phyloP scores from a whole-genome alignment of 225 moss, liverwort and hornwort genomes.

The Marchantia polymorpha region DNA sequence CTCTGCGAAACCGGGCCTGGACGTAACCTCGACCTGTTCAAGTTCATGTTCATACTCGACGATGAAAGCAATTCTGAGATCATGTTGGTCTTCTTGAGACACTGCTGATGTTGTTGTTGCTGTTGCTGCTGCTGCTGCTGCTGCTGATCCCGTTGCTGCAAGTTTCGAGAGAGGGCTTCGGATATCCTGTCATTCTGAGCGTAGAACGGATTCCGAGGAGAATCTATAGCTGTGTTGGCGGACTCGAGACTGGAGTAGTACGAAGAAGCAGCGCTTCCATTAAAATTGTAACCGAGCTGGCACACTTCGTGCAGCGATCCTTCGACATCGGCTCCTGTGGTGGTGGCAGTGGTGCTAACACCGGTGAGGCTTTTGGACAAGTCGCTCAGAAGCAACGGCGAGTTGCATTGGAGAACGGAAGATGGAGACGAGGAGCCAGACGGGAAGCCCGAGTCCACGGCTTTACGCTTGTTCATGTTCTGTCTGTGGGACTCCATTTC shows the following conservation, averaged over 20 bases:
- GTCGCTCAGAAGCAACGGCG: conserved; percentile 27
- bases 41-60: conserved; percentile 13
- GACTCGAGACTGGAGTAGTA: conserved; percentile 16
- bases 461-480: conserved; percentile 26
- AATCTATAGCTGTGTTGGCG: conserved; percentile 21
- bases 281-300: conserved; percentile 34
- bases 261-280: conserved; percentile 10
- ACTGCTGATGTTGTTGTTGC: conserved; percentile 12
- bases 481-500: conserved; percentile 32
- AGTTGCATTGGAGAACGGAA: conserved; percentile 46
- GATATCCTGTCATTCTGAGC: conserved; percentile 29
- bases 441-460: conserved; percentile 18
- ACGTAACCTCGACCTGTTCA: conserved; percentile 30
- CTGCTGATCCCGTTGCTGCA: conserved; percentile 35
- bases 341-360: neutral
- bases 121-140: conserved; percentile 35
- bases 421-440: conserved; percentile 34
- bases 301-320: conserved; percentile 33
- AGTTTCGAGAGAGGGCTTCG: conserved; percentile 28
- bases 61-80: conserved; percentile 20
- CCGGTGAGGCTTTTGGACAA: conserved; percentile 24
- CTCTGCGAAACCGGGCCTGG: conserved; percentile 22
- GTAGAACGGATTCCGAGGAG: conserved; percentile 29
- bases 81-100: conserved; percentile 26
- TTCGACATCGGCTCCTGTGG: conserved; percentile 4